phyloP scores from a whole-genome alignment of 148 eudicot species.

The Fagopyrum esculentum region DNA sequence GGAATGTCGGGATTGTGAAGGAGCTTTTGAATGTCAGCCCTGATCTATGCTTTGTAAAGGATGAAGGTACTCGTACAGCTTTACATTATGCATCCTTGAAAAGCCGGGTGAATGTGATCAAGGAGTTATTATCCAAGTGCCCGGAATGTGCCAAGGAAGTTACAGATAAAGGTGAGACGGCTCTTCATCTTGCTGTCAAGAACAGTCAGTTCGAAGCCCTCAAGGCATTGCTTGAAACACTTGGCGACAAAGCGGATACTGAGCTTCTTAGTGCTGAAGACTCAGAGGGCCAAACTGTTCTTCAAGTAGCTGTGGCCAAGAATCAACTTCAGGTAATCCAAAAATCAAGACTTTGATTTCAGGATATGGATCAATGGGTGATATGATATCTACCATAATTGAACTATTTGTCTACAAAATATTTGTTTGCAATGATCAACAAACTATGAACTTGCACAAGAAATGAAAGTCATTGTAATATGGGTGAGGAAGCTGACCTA shows the following conservation, averaged over 20 bases:
- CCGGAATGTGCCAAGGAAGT: neutral
- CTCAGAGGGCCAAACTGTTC: neutral
- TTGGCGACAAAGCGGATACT: neutral
- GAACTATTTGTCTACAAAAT: too few species aligned
- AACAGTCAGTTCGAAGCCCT: neutral
- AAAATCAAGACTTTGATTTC: neutral
- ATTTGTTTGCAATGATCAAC: neutral
- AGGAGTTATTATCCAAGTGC: neutral
- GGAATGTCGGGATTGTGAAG: neutral
- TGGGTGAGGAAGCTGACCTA: neutral
- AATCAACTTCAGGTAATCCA: constrained; percentile 2
- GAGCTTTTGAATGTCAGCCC: constrained; percentile 4
- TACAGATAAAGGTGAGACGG: neutral
- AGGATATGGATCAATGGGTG: neutral
- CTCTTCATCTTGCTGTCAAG: constrained; percentile 3
- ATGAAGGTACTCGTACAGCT: neutral
- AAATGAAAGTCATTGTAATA: neutral
- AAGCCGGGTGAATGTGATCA: neutral
- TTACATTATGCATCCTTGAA: constrained; percentile 2
- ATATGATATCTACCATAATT: too few species aligned
- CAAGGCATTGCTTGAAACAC: neutral
- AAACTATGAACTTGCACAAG: neutral
- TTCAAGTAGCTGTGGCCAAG: neutral
- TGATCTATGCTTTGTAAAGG: neutral
- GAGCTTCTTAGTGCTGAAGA: neutral